These are phyloP conservation scores for Alternaria arbusti DNA, from an alignment of 2,329 filamentous ascomycete genomes.

Conservation along the genomic window DNA sequence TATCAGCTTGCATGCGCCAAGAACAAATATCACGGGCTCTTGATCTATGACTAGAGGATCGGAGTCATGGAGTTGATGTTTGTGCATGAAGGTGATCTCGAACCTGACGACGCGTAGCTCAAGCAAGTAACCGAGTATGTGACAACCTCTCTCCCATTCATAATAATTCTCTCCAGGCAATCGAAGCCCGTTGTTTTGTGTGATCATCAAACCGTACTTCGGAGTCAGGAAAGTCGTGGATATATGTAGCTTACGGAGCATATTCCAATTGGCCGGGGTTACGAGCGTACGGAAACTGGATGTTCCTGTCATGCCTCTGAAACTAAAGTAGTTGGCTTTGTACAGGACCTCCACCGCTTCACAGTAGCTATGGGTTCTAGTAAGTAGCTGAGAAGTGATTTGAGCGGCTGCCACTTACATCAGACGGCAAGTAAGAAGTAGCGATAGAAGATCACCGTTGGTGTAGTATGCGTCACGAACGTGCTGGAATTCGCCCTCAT, in stretches of 20 bases:
- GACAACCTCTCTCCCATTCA: neutral
- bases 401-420: neutral
- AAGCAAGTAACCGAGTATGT: neutral
- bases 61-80: neutral
- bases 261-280: slow-evolving; percentile 5
- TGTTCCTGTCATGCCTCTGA: slow-evolving; percentile 11
- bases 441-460: neutral
- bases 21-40: neutral
- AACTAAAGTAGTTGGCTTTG: slow-evolving; percentile 10
- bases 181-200: no score
- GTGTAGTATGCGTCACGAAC: neutral
- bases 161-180: no score
- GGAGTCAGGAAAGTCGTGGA: slow-evolving; percentile 16
- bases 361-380: neutral
- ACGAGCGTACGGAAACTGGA: neutral
- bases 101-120: slow-evolving; percentile 6
- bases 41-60: neutral
- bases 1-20: neutral
- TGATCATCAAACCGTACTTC: neutral
- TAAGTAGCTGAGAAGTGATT: neutral
- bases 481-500: neutral
- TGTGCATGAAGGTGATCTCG: slow-evolving; percentile 8
- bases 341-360: slow-evolving; percentile 18
- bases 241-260: slow-evolving; percentile 9
- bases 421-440: neutral